A percentile compares a stretch with the other conserved stretches of the same genome.
These are phyloP conservation scores for Echeveria elegans DNA, from an alignment of 164 flowering plant species.

Conservation along the genomic window DNA sequence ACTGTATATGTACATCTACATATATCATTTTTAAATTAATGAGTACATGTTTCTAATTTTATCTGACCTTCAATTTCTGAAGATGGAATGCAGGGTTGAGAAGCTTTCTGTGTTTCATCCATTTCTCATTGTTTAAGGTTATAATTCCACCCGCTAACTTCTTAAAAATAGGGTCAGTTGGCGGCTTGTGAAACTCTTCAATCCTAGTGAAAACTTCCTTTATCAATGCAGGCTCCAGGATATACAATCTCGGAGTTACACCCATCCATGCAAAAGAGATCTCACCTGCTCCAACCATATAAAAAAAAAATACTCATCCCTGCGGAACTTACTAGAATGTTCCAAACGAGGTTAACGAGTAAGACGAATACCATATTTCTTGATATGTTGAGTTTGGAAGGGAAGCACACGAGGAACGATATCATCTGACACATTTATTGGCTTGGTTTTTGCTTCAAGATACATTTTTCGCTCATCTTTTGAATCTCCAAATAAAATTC, in stretches of 20 bases:
- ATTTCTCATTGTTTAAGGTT: neutral
- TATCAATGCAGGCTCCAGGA: conserved; percentile 5
- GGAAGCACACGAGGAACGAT: conserved; percentile 14
- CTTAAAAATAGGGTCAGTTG: neutral
- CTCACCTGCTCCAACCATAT: neutral
- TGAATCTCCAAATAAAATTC: conserved; percentile 20
- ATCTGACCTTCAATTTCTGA: conserved; percentile 6
- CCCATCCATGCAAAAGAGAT: conserved; percentile 6
- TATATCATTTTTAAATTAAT: no score
- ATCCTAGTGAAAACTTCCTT: conserved; percentile 5
- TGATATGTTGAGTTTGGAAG: conserved; percentile 9
- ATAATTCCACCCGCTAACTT: neutral
- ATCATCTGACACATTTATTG: conserved; percentile 15
- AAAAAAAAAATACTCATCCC: neutral
- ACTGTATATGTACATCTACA: no score
- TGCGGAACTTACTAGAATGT: no score
- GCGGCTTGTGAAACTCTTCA: conserved; percentile 8
- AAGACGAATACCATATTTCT: conserved; percentile 11
- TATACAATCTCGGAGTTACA: neutral
- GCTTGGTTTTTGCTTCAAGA: conserved; percentile 11
- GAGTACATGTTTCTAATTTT: no score
- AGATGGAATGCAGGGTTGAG: conserved; percentile 9
- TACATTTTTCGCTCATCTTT: conserved; percentile 13
- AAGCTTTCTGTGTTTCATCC: conserved; percentile 7
- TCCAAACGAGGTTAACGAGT: neutral